phyloP scores from a whole-genome alignment of 2,329 filamentous ascomycete genomes.

The Aspergillus fijiensis region DNA sequence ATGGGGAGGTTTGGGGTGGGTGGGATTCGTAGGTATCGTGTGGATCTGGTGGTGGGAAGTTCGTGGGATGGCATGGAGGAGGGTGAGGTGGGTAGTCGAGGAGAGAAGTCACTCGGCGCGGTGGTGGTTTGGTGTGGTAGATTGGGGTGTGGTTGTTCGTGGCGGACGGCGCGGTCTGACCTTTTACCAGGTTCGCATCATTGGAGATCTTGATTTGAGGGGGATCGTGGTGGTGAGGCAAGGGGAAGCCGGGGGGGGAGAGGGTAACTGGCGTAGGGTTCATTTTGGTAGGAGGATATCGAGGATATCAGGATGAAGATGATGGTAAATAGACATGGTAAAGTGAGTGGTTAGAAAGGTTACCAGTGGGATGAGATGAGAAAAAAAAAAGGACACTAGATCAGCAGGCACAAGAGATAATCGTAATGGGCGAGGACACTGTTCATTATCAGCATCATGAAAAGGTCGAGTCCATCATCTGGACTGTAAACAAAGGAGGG shows the following conservation, averaged over 20 bases:
- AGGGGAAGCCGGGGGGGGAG: neutral
- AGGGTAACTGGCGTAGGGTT: neutral
- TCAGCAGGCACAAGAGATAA: too few relatives aligned
- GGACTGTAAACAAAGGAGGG: neutral
- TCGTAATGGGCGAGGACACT: too few relatives aligned
- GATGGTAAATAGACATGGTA: too few relatives aligned
- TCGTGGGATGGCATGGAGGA: neutral
- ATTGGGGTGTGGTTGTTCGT: constrained; percentile 3
- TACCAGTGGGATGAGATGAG: too few relatives aligned
- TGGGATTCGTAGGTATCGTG: neutral
- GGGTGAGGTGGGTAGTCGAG: neutral
- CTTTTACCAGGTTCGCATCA: constrained; percentile 50
- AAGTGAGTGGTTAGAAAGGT: too few relatives aligned
- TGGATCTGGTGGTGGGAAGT: neutral
- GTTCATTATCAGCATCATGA: neutral
- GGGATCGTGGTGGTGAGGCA: neutral
- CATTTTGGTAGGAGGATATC: too few relatives aligned
- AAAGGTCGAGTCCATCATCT: neutral
- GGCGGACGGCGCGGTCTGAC: constrained; percentile 37
- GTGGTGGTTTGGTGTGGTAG: constrained; percentile 18
- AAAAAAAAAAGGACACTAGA: too few relatives aligned
- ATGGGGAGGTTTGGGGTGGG: neutral
- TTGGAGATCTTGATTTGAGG: constrained; percentile 30
- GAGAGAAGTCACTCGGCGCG: neutral
- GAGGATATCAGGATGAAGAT: too few relatives aligned